phyloP scores from a whole-genome alignment of 768 basidiomycete genomes.

The Termitomyces sp. region DNA sequence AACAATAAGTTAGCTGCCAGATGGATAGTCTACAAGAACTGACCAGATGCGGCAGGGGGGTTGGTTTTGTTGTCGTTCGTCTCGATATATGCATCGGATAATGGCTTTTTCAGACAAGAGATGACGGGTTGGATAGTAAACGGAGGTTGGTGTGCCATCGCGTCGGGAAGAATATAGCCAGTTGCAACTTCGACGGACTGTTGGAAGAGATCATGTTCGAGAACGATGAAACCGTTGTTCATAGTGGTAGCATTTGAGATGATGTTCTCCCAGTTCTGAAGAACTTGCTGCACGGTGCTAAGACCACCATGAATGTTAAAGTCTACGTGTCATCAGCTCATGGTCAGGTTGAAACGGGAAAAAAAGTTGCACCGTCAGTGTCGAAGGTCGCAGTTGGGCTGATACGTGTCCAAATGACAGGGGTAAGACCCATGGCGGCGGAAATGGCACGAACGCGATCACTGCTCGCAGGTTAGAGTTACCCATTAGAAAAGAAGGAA shows the following conservation, averaged over 20 bases:
- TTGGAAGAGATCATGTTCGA: conserved; percentile 85
- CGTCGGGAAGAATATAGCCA: conserved; percentile 82
- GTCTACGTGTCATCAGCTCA: conserved; percentile 38
- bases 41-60: conserved; percentile 52
- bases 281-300: conserved; percentile 52
- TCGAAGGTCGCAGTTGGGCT: conserved; percentile 63
- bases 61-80: conserved; percentile 70
- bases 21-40: conserved; percentile 26
- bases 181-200: conserved; percentile 83
- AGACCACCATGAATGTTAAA: conserved; percentile 75
- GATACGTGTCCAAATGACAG: conserved; percentile 82
- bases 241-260: conserved; percentile 55
- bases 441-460: conserved; percentile 86
- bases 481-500: neutral
- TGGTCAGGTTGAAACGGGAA: neutral
- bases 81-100: conserved; percentile 75
- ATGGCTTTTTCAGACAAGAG: conserved; percentile 54
- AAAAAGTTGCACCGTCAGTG: conserved; percentile 46
- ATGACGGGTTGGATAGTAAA: conserved; percentile 74
- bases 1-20: conserved; percentile 22
- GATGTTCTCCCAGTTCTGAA: conserved; percentile 73
- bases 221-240: conserved; percentile 80
- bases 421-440: conserved; percentile 75
- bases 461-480: conserved; percentile 30
- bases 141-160: conserved; percentile 57